Base-by-base conservation (phyloP, 805 yeast genomes). In the Candida fluviatilis region DNA sequence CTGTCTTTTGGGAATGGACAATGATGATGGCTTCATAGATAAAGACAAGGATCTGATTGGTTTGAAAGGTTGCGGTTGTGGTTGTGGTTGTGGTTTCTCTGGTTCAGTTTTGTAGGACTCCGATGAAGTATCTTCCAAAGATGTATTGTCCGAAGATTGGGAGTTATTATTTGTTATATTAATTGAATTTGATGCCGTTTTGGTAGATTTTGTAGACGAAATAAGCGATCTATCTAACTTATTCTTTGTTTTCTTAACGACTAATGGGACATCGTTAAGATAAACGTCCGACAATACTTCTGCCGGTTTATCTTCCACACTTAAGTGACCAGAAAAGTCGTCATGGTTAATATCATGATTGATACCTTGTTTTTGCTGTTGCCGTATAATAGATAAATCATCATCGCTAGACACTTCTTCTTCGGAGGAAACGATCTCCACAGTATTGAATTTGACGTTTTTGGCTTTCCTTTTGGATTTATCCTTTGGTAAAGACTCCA, bases 271-370 rank as follows among this genome's bases (percentile, higher is more conserved):
- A 32, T 62, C 66, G 19, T 49, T 50, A 3, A 66, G 62, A 34
- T 52, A 63, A 0, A 60, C 44, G 33, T 73, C 77, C 44, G 74
- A 67, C 18, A 68, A 50, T 4, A 67, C 60, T 37, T 73, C 78
- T 2, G 66, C 64, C 21, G 48, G 48, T 41, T 60, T 63, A 13
- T 64, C 69, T 31, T 66, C 68, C 21, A 58, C 55, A 8, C 29
- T 29, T 18, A 44, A 31, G 6, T 38, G 26, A 23, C 34, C 16
- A 3, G 36, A 17, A 18, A 31, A 13, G 14, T 31, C 35, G 19
- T 31, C 30, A 18, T 40, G 48, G 30, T 40, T 37, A 18, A 35
- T 26, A 27, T 38, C 43, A 26, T 48, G 37, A 30, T 35, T 39
- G 11, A 24, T 25, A 8, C 35, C 35, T 13, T 21, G 35, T 21